These are phyloP conservation scores for Chrysoporthe austroafricana DNA, from an alignment of 2,329 filamentous ascomycete species.

Conservation along the genomic window DNA sequence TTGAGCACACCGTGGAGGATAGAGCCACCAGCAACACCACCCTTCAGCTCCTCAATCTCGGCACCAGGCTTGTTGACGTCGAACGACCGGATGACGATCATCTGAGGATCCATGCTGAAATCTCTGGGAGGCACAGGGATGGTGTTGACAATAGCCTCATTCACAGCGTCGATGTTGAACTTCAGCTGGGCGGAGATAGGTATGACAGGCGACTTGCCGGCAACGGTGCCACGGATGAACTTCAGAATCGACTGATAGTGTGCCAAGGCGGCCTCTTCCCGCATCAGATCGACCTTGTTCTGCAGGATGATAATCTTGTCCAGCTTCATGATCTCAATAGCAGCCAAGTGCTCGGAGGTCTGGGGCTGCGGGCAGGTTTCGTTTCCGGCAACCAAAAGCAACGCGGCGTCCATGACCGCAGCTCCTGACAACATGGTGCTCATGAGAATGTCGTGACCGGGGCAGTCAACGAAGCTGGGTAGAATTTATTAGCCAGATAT, in stretches of 20 bases:
- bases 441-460: constrained; percentile 99
- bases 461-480: constrained; percentile 91
- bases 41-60: constrained; percentile 97
- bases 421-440: constrained; percentile 99
- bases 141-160: constrained; percentile 92
- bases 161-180: constrained; percentile 99
- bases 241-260: constrained; percentile 98
- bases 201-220: constrained; percentile 92
- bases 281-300: constrained; percentile 99
- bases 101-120: constrained; percentile 90
- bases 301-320: constrained; percentile 99
- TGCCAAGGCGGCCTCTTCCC: constrained; percentile 88
- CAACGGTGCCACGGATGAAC: constrained; percentile 97
- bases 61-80: constrained; percentile 99
- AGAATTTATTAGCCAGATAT: constrained; percentile 33
- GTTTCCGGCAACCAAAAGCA: constrained; percentile 96
- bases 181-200: constrained; percentile 97
- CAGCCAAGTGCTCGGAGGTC: constrained; percentile 97
- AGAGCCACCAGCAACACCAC: constrained; percentile 95
- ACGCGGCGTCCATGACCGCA: constrained; percentile 98
- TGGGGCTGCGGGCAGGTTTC: constrained; percentile 98
- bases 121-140: constrained; percentile 92
- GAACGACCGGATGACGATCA: constrained; percentile 99
- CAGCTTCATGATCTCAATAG: constrained; percentile 99
- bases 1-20: constrained; percentile 97